Base-by-base conservation (phyloP, 164 flowering plant genomes). In the Umbilicus rupestris region DNA sequence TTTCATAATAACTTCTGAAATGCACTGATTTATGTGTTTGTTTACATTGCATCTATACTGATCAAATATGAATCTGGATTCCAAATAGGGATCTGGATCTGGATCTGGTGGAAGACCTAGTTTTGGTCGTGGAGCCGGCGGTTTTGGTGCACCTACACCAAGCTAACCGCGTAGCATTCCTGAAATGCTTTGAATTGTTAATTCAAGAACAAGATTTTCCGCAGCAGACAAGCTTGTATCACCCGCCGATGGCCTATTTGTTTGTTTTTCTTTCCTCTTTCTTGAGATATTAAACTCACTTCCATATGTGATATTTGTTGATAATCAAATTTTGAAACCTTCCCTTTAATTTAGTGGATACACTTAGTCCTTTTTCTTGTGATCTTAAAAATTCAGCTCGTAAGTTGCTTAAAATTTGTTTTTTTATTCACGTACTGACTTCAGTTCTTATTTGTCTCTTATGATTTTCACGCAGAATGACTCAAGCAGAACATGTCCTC, bases 41-140 rank as follows among this genome's bases (percentile, higher is more conserved):
- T 16, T 16, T 17, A 12, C 0, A 16, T 66, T 5, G 17, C 1
- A 19, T 47, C 3, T 15, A 5, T 66, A 5, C 28, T 50, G 22
- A 49, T 22, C 7, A 19, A 11, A 5, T 2, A 39, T 59, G 39
- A 12, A 37, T 62, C 33, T 26, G 14, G 9, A 19, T 20, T 24
- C n/a, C n/a, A 11, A 16, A 55, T 31, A n/a, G 24, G 14, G 28
- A n/a, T n/a, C n/a, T n/a, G n/a, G n/a, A n/a, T n/a, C n/a, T 72
- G 75, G 81, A 33, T 41, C 78, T 73, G 77, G 81, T 60, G 75
- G 73, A 44, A 70, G 82, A 66, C 79, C 82, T 64, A 76, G 70
- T 20, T 76, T 74, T 66, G 82, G 82, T 6, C 82, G 82, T 22
- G 82, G 82, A 24, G 76, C 74, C 52, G 82, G 82, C 37, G 73